Evolutionary conservation across 169 alveolate genomes (phyloP).

Genomic region (Plasmodium sp.): DNA sequence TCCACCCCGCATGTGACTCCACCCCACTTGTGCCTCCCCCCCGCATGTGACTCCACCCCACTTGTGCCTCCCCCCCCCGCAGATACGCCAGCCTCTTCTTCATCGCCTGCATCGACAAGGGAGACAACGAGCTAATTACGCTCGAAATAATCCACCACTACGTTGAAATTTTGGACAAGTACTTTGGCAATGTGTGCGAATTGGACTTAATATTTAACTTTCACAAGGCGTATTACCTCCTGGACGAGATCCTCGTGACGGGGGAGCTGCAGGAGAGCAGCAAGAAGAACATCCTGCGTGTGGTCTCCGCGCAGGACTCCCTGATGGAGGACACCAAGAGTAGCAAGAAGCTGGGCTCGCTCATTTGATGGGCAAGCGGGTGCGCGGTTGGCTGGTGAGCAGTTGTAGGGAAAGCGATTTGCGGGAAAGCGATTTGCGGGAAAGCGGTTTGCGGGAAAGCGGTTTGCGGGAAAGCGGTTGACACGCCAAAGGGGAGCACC

Average conservation of each 20-base stretch:
- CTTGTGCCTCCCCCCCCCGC: neutral
- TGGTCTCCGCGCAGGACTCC: constrained; percentile 95
- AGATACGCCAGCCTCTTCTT: constrained; percentile 98
- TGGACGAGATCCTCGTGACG: constrained; percentile 92
- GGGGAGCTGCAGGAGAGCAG: constrained; percentile 95
- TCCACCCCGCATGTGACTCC: neutral
- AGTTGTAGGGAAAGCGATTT: too few species aligned
- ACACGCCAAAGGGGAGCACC: neutral
- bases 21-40: neutral
- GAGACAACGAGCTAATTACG: constrained; percentile 96
- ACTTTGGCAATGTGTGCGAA: constrained; percentile 99
- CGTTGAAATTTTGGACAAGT: constrained; percentile 98
- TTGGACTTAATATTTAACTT: constrained; percentile 98
- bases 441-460: too few species aligned
- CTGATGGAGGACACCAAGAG: constrained; percentile 93
- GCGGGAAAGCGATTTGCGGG: too few species aligned
- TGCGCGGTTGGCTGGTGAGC: too few species aligned
- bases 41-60: neutral
- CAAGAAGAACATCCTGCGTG: constrained; percentile 94
- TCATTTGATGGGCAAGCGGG: neutral
- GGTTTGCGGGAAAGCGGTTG: too few species aligned
- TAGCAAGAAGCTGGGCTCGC: constrained; percentile 38
- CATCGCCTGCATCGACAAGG: constrained; percentile 96
- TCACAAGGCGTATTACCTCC: constrained; percentile 94
- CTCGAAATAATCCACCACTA: constrained; percentile 97